Conservation (phyloP, 306 rosid genomes). For the Cyclanthera cordifolia region DNA sequence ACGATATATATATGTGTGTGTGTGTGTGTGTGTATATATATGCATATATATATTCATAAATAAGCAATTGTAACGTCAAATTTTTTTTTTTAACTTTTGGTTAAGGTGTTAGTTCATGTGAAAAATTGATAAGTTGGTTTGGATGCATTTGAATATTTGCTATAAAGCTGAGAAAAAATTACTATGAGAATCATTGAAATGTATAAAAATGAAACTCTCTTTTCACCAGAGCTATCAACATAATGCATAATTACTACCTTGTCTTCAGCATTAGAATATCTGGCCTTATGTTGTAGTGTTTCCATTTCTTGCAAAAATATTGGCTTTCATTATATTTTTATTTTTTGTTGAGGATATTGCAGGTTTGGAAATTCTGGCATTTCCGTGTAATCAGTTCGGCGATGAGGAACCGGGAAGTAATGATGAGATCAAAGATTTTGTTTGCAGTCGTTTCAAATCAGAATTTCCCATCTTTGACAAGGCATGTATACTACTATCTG, state of each 20-base stretch:
- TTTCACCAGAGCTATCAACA: neutral
- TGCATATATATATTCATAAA: neutral
- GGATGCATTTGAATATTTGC: neutral
- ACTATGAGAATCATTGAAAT: neutral
- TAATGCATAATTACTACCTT: neutral
- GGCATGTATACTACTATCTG: slow-evolving; percentile 27
- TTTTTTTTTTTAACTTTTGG: neutral
- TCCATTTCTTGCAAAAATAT: neutral
- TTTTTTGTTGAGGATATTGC: slow-evolving; percentile 7
- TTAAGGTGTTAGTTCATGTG: neutral
- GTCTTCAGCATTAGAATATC: neutral
- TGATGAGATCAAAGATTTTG: slow-evolving; percentile 61
- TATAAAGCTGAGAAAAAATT: neutral
- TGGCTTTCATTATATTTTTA: neutral
- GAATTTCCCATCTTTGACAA: slow-evolving; percentile 81
- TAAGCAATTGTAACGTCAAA: neutral
- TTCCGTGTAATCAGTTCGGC: slow-evolving; percentile 85
- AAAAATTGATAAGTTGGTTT: neutral
- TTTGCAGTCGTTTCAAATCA: slow-evolving; percentile 73
- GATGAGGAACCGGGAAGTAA: slow-evolving; percentile 79
- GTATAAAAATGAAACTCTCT: neutral
- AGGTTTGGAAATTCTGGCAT: slow-evolving; percentile 78
- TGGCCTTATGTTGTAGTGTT: neutral
- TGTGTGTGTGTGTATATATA: too few species aligned
- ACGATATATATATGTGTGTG: too few species aligned